phyloP scores from a whole-genome alignment of 805 yeast species.

The Ogataea trehaloabstinens region DNA sequence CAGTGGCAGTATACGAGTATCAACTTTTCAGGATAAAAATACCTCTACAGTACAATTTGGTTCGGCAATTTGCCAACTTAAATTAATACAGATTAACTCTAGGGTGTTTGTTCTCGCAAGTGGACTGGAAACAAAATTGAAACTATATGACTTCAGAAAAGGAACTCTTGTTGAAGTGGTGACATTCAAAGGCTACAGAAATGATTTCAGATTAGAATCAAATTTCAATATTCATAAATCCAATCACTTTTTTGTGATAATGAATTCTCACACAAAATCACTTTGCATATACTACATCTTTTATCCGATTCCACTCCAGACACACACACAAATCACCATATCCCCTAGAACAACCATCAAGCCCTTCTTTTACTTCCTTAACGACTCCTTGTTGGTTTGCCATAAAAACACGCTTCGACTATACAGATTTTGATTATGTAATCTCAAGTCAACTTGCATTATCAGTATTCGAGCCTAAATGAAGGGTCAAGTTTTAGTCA shows the following conservation, averaged over 20 bases:
- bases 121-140: slow-evolving; percentile 11
- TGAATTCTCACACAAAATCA: slow-evolving; percentile 6
- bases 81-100: slow-evolving; percentile 2
- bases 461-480: no score
- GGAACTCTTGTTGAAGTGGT: slow-evolving; percentile 4
- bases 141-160: slow-evolving; percentile 6
- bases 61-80: slow-evolving; percentile 14
- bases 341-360: slow-evolving; percentile 1
- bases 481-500: no score
- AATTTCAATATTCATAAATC: slow-evolving; percentile 12
- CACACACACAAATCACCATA: not conserved
- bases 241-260: slow-evolving; percentile 12
- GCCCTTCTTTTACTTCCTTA: slow-evolving; percentile 12
- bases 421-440: no score
- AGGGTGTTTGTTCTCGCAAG: slow-evolving; percentile 11
- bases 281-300: slow-evolving; percentile 14
- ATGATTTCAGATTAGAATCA: slow-evolving; percentile 7
- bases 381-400: slow-evolving; percentile 6
- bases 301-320: slow-evolving; percentile 8
- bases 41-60: slow-evolving; percentile 3
- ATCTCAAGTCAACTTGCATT: no score
- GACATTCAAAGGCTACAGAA: slow-evolving; percentile 11
- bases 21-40: not conserved
- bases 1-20: not conserved
- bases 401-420: not conserved